Base-by-base conservation (phyloP, 2,329 filamentous ascomycete species). In the Aspergillus novoparasiticus region DNA sequence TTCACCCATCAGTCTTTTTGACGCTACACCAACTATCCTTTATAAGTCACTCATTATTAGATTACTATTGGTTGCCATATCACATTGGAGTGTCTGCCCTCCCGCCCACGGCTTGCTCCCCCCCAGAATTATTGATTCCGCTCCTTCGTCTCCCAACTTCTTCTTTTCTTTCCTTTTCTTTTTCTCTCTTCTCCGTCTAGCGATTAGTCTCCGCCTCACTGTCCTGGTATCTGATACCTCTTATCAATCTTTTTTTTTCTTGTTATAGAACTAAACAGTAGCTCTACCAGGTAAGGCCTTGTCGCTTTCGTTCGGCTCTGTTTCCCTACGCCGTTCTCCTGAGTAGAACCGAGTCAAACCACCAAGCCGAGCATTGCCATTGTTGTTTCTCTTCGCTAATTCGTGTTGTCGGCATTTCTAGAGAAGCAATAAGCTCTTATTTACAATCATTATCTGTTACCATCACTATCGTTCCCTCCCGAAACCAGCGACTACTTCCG, bases 1-100 rank as follows among this genome's bases (percentile, higher is more conserved):
- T 55, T 45, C 48, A 55, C 26, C 50, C 50, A 55, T 60, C 48
- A 30, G 46, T 55, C 57, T 30, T 59, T 41, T 45, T 19, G 26
- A 19, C 21, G 34, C 58, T 62, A 62, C 43, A 57, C 43, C 50
- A 45, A 8, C 48, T 54, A 45, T 63, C 36, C 11, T 26, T 30
- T 34, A 26, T 56, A 51, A 56, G 48, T 58, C 48, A 51, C 54
- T 48, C 57, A 45, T 59, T 36, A 60, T 53, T 57, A 28, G 30
- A 32, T 21, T 46, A 34, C 57, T 58, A 51, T 55, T 55, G 51
- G 51, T 19, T 39, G 51, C 51, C 9, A 19, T 41, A 32, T 36
- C 30, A 36, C 12, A 36, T 55, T 55, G 21, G 51, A 39, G 8
- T 34, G 23, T 21, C 21, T 39, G 9, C 21, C 16, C 46, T 23